Evolutionary conservation across 208 protist genomes (phyloP).

Genomic region (Trypanosoma vivax): DNA sequence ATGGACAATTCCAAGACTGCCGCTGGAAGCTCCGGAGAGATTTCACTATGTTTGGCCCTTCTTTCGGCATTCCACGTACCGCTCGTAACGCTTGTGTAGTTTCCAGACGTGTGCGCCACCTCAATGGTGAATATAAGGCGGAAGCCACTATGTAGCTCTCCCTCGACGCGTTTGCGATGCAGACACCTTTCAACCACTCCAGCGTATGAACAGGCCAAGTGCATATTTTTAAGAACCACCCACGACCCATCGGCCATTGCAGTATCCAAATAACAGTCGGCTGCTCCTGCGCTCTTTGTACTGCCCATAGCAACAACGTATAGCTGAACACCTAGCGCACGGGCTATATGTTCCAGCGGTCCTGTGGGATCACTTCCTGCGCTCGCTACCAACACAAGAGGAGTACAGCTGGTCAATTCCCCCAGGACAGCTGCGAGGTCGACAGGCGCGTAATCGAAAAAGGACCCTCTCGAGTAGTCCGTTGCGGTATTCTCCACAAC

Average conservation of each 20-base stretch:
- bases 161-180: constrained; percentile 72
- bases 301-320: constrained; percentile 94
- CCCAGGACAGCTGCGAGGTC: constrained; percentile 41
- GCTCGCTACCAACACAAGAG: constrained; percentile 82
- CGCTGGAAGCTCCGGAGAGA: constrained; percentile 34
- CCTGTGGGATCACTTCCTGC: constrained; percentile 93
- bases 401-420: constrained; percentile 55
- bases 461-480: constrained; percentile 14
- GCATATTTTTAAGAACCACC: constrained; percentile 99
- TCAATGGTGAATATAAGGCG: constrained; percentile 97
- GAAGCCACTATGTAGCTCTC: constrained; percentile 77
- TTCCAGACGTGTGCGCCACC: constrained; percentile 9
- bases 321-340: constrained; percentile 41
- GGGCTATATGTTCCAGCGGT: constrained; percentile 87
- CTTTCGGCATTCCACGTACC: not conserved
- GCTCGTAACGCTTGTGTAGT: not conserved
- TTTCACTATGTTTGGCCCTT: not conserved
- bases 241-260: constrained; percentile 86
- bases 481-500: not conserved
- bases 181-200: constrained; percentile 94
- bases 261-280: constrained; percentile 86
- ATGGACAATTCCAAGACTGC: constrained; percentile 73
- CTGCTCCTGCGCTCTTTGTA: constrained; percentile 86
- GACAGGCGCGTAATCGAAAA: constrained; percentile 45
- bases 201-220: constrained; percentile 94